phyloP scores from a whole-genome alignment of 116 monocot genomes.

The Zostera marina region DNA sequence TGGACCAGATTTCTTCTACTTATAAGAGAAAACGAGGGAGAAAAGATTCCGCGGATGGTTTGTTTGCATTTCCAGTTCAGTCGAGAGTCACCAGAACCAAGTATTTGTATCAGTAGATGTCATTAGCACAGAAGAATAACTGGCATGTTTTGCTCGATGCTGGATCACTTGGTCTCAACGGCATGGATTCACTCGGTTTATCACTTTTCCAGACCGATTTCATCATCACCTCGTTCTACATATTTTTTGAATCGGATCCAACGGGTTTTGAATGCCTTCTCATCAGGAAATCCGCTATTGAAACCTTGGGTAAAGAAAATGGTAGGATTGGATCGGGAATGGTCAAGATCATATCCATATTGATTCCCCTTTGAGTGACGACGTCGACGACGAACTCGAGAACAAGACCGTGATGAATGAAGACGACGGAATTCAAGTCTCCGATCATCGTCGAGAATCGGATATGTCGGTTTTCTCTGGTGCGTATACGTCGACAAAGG shows the following conservation, averaged over 20 bases:
- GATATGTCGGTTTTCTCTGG: constrained; percentile 80
- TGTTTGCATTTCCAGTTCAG: constrained; percentile 92
- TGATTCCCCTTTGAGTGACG: constrained; percentile 66
- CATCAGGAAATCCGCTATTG: constrained; percentile 79
- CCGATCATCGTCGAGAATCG: constrained; percentile 13
- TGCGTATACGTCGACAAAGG: constrained; percentile 64
- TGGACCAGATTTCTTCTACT: constrained; percentile 49
- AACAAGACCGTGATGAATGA: background rate
- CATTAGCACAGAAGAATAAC: constrained; percentile 85
- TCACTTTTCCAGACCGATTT: constrained; percentile 90
- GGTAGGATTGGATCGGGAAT: constrained; percentile 74
- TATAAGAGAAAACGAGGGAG: constrained; percentile 48
- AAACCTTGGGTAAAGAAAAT: constrained; percentile 42
- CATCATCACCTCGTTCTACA: constrained; percentile 93
- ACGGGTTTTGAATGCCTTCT: constrained; percentile 83
- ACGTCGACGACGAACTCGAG: constrained; percentile 32
- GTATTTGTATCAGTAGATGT: constrained; percentile 99
- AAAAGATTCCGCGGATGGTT: constrained; percentile 58
- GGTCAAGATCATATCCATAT: constrained; percentile 72
- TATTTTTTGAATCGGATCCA: constrained; percentile 79
- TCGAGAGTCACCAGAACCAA: constrained; percentile 81
- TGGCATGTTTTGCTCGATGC: constrained; percentile 99
- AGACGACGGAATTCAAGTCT: no score
- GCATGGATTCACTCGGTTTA: constrained; percentile 93
- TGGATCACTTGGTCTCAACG: constrained; percentile 89